Conservation (phyloP, 805 yeast genomes). For the Candida chilensis region DNA sequence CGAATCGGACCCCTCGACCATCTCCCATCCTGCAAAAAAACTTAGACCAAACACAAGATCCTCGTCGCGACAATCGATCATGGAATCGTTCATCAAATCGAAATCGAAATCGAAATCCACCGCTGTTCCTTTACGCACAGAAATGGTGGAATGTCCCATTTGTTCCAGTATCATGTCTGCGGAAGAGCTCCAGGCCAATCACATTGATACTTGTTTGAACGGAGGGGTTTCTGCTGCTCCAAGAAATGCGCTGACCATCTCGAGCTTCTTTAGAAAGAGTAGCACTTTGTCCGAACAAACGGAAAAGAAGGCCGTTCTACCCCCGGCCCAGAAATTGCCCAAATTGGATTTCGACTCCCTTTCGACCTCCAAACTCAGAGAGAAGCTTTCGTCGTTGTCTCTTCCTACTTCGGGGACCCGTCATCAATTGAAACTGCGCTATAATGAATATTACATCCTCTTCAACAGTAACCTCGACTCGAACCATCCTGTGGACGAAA, state of each 20-base stretch:
- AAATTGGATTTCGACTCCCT: conserved; percentile 58
- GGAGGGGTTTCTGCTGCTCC: conserved; percentile 9
- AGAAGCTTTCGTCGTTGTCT: conserved; percentile 42
- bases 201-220: conserved; percentile 52
- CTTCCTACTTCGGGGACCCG: conserved; percentile 59
- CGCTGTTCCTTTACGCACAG: conserved; percentile 7
- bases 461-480: conserved; percentile 82
- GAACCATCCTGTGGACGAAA: conserved; percentile 48
- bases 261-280: conserved; percentile 12
- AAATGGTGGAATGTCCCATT: conserved; percentile 56
- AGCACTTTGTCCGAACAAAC: conserved; percentile 5
- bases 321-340: conserved; percentile 32
- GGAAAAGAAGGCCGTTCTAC: conserved; percentile 7
- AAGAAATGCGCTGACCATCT: background rate
- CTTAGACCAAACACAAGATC: conserved; percentile 6
- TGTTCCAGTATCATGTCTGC: conserved; percentile 50
- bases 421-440: conserved; percentile 55
- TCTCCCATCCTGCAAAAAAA: conserved; percentile 3
- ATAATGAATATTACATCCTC: conserved; percentile 65
- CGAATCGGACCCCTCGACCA: conserved; percentile 1
- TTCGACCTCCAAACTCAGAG: conserved; percentile 50
- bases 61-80: too few relatives aligned
- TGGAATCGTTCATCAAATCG: conserved; percentile 4
- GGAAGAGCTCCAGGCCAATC: conserved; percentile 44
- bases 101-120: conserved; percentile 7